A percentile compares a stretch with the other conserved stretches of the same genome.
Conservation (phyloP, 768 basidiomycete species). For the Saitozyma sp. region DNA sequence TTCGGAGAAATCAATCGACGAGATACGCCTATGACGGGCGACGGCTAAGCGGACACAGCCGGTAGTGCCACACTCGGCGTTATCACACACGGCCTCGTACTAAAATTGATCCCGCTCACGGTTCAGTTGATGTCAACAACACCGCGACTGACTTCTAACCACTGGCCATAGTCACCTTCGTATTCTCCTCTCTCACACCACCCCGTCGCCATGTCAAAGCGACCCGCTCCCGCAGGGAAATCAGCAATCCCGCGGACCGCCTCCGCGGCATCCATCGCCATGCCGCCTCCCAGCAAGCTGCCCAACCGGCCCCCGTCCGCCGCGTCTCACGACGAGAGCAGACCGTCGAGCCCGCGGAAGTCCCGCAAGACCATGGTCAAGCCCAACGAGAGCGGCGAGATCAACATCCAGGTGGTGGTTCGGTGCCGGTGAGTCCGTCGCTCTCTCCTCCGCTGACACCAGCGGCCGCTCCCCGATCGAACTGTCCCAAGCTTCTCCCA, state of each 20-base stretch:
- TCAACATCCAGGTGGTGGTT: slow-evolving; percentile 90
- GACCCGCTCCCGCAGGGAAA: slow-evolving; percentile 17
- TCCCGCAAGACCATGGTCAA: slow-evolving; percentile 11
- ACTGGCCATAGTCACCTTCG: neutral
- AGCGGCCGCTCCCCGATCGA: slow-evolving; percentile 74
- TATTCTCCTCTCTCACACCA: slow-evolving; percentile 5
- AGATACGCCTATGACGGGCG: too few relatives aligned
- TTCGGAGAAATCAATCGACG: too few relatives aligned
- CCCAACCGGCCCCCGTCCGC: neutral
- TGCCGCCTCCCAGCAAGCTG: slow-evolving; percentile 45
- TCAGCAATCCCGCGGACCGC: slow-evolving; percentile 22
- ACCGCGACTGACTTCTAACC: slow-evolving; percentile 35
- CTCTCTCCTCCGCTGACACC: slow-evolving; percentile 1
- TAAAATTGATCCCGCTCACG: too few relatives aligned
- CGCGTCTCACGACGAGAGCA: neutral
- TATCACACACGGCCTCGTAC: too few relatives aligned
- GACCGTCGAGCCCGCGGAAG: slow-evolving; percentile 20
- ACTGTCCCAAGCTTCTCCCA: slow-evolving; percentile 79
- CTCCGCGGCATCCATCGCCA: slow-evolving; percentile 35
- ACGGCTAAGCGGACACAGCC: too few relatives aligned
- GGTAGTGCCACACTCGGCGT: too few relatives aligned
- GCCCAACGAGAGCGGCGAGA: slow-evolving; percentile 56
- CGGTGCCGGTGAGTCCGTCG: slow-evolving; percentile 66
- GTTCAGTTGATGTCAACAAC: slow-evolving; percentile 24
- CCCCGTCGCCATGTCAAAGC: slow-evolving; percentile 30